Conservation (phyloP, 805 yeast genomes). For the Maudiozyma turicensis region DNA sequence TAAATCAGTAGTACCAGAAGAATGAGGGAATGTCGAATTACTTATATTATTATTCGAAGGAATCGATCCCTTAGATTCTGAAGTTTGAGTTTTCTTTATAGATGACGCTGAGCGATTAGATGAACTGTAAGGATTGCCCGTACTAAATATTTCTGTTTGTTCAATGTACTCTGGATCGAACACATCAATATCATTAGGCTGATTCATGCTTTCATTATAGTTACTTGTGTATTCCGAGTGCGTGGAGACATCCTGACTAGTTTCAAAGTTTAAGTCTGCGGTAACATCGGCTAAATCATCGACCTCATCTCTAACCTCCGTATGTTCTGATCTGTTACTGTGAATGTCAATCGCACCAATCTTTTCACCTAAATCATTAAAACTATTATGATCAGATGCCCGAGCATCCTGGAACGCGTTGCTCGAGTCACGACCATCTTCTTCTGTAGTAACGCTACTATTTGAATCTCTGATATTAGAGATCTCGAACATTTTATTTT, state of each 20-base stretch:
- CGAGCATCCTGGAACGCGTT: background rate
- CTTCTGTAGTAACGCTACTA: constrained; percentile 10
- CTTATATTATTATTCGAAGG: background rate
- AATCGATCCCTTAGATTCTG: background rate
- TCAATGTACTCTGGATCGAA: constrained; percentile 26
- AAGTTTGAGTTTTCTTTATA: background rate
- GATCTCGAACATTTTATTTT: constrained; percentile 16
- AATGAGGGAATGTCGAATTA: background rate
- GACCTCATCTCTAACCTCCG: background rate
- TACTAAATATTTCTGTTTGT: constrained; percentile 21
- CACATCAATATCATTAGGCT: constrained; percentile 11
- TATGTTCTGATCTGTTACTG: background rate
- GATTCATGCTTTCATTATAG: background rate
- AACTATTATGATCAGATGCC: background rate
- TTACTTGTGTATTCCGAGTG: background rate
- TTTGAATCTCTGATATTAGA: constrained; percentile 17
- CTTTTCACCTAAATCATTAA: constrained; percentile 14
- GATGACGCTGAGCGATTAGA: background rate
- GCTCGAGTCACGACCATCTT: constrained; percentile 4
- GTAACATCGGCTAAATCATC: background rate
- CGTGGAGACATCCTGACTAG: background rate
- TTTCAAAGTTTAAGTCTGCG: constrained; percentile 2
- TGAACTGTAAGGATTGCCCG: constrained; percentile 17
- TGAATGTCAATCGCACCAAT: constrained; percentile 14
- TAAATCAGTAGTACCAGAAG: background rate